Evolutionary conservation across 73 alveolate species (phyloP).

Genomic region (Paraurostyla sp.): DNA sequence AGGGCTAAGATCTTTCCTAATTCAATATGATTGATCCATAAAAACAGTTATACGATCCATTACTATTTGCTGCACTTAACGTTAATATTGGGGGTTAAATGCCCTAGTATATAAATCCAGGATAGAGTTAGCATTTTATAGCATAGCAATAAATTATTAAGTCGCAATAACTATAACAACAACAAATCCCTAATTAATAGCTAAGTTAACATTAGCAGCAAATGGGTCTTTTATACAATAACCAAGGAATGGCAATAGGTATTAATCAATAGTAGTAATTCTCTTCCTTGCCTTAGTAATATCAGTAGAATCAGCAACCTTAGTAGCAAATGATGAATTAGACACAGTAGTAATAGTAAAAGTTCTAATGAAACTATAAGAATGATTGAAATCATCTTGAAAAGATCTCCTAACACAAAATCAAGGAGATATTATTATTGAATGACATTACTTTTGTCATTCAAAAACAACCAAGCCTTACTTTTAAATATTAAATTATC

Average conservation of each 20-base stretch:
- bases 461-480: slow-evolving; percentile 18
- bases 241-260: background rate
- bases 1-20: background rate
- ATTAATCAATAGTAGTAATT: background rate
- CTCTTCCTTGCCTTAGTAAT: background rate
- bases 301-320: background rate
- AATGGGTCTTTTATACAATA: background rate
- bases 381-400: background rate
- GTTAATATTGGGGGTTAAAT: background rate
- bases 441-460: background rate
- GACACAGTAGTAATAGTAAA: background rate
- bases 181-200: too few species aligned
- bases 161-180: too few species aligned
- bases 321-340: background rate
- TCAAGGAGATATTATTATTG: background rate
- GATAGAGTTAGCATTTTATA: background rate
- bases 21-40: background rate
- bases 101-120: background rate
- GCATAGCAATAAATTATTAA: background rate
- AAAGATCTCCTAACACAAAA: too few species aligned
- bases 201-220: too few species aligned
- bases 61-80: background rate
- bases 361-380: background rate
- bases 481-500: slow-evolving; percentile 1
- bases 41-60: background rate